phyloP scores from a whole-genome alignment of 2,329 filamentous ascomycete genomes.

The Dothideomycetes sp. region DNA sequence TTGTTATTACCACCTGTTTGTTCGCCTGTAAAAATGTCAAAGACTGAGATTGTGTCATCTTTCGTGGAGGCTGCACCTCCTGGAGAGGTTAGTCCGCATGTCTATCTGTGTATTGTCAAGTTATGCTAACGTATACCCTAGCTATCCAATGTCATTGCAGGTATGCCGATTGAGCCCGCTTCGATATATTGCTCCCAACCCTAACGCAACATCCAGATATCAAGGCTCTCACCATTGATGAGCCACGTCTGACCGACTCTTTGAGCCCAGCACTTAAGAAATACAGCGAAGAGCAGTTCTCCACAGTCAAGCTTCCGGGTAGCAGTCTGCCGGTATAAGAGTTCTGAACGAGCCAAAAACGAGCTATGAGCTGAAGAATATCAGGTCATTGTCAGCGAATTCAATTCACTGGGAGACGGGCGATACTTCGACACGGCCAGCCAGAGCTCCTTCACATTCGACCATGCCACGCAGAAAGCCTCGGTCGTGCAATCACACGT shows the following conservation, averaged over 20 bases:
- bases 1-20: too few species aligned
- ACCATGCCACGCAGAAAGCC: conserved; percentile 79
- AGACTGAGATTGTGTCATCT: conserved; percentile 42
- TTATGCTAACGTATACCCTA: conserved; percentile 30
- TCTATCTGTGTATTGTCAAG: too few species aligned
- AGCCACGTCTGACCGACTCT: conserved; percentile 55
- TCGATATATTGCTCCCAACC: neutral
- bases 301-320: conserved; percentile 79
- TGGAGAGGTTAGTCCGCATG: too few species aligned
- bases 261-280: conserved; percentile 77
- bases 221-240: conserved; percentile 67
- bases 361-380: neutral
- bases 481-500: conserved; percentile 70
- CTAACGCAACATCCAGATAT: conserved; percentile 52
- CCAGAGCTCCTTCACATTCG: conserved; percentile 78
- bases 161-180: conserved; percentile 38
- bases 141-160: conserved; percentile 81
- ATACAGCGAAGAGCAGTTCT: conserved; percentile 94
- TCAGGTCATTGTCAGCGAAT: conserved; percentile 67
- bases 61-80: conserved; percentile 93
- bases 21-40: conserved; percentile 21
- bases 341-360: conserved; percentile 9
- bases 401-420: conserved; percentile 70
- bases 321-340: conserved; percentile 60
- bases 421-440: conserved; percentile 86